These are phyloP conservation scores for Aureoboletus auriporus DNA, from an alignment of 768 basidiomycete genomes.

Conservation along the genomic window DNA sequence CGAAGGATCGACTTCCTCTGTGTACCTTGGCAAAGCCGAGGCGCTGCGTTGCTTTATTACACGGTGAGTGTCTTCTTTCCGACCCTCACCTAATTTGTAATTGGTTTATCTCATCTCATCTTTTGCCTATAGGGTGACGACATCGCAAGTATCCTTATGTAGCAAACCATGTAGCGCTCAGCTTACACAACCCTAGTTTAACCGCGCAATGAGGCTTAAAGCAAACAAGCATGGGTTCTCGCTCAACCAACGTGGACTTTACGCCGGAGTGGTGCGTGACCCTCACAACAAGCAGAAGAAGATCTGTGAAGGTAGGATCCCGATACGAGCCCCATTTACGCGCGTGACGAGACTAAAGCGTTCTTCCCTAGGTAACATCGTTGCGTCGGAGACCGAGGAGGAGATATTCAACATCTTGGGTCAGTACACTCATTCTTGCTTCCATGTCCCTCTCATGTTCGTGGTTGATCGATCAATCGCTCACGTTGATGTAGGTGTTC, in stretches of 20 bases:
- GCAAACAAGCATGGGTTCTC: slow-evolving; percentile 79
- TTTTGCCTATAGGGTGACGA: slow-evolving; percentile 67
- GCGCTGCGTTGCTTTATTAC: slow-evolving; percentile 89
- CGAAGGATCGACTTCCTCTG: slow-evolving; percentile 84
- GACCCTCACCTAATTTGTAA: background rate
- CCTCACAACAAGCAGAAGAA: slow-evolving; percentile 59
- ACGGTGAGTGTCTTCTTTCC: slow-evolving; percentile 50
- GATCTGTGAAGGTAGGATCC: slow-evolving; percentile 46
- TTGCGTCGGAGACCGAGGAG: slow-evolving; percentile 82
- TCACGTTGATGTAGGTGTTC: slow-evolving; percentile 43
- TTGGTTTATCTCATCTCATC: background rate
- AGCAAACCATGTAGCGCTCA: background rate
- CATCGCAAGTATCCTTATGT: slow-evolving; percentile 52
- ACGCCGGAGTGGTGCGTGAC: slow-evolving; percentile 66
- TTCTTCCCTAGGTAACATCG: slow-evolving; percentile 45
- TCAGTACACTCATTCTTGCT: slow-evolving; percentile 15
- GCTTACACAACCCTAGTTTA: slow-evolving; percentile 54
- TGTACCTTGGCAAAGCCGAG: slow-evolving; percentile 73
- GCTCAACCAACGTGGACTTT: slow-evolving; percentile 85
- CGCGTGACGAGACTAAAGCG: background rate
- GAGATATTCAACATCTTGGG: slow-evolving; percentile 80
- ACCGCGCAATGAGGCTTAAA: slow-evolving; percentile 82
- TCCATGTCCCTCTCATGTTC: background rate
- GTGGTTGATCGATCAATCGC: background rate
- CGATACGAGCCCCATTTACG: background rate